Base-by-base conservation (phyloP, 306 rosid species). In the Fragaria ananassa region DNA sequence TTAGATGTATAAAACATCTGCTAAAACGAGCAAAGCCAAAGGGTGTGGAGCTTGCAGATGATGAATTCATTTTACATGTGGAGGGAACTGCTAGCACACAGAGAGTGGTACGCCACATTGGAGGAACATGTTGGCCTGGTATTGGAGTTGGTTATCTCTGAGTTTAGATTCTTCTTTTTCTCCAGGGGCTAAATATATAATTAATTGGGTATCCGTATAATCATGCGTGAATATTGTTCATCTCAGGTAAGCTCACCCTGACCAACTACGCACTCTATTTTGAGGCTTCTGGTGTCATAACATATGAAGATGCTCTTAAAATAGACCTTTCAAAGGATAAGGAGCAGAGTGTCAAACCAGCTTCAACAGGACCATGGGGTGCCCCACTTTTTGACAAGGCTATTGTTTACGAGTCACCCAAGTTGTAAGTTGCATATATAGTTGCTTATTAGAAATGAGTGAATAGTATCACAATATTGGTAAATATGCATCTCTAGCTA, bases 351-450 rank as follows among this genome's bases (percentile, higher is more conserved):
- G 88, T 96, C 83, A 87, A 81, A 71, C 83, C 96, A 60, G 78
- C 70, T 63, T 86, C 97, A 21, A 96, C 98, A 9, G 99, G 97
- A 39, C 99, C 99, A 6, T 96, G 97, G 97, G 99, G 98, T 70
- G 98, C 98, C 58, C 98, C 93, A 45, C 87, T 96, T 71, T 96
- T 83, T 71, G 97, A 96, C 91, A 96, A 87, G 90, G 99, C 97
- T 67, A 83, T 96, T 18, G 76, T 85, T 79, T 88, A 86, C 0
- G 88, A 88, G 19, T 89, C 99, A 15, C 69, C 93, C 19, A 88
- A 82, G 54, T 79, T 85, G 99, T 92, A 82, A 90, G 97, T 64
- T 47, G 73, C 72, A 71, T 47, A 35, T 51, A 25, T 14, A 17
- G 7, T 46, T 9, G 44, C 42, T 19, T 9, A 19, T 6, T 15